A percentile compares a stretch with the other conserved stretches of the same genome.
Evolutionary conservation across 2,329 filamentous ascomycete genomes (phyloP).

Genomic region (Phialophora chinensis): DNA sequence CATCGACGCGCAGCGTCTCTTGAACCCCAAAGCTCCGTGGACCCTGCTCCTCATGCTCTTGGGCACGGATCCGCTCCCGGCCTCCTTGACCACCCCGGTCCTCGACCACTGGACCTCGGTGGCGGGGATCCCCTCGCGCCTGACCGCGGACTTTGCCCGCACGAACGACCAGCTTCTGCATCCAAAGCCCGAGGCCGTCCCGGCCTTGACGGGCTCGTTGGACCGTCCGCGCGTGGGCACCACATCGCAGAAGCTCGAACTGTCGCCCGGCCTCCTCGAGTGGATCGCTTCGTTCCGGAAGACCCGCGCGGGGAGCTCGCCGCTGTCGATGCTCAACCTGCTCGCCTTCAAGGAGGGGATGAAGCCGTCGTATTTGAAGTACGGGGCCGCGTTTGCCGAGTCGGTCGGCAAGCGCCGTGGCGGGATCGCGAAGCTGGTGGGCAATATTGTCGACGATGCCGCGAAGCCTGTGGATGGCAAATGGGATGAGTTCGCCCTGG

Average conservation of each 20-base stretch:
- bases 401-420: slow-evolving; percentile 60
- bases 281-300: slow-evolving; percentile 54
- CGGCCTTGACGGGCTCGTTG: slow-evolving; percentile 47
- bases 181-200: slow-evolving; percentile 35
- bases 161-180: slow-evolving; percentile 33
- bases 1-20: slow-evolving; percentile 43
- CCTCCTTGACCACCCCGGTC: slow-evolving; percentile 26
- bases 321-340: slow-evolving; percentile 69
- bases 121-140: slow-evolving; percentile 47
- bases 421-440: slow-evolving; percentile 67
- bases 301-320: slow-evolving; percentile 45
- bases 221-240: slow-evolving; percentile 43
- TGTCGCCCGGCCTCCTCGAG: slow-evolving; percentile 56
- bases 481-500: slow-evolving; percentile 70
- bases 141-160: slow-evolving; percentile 40
- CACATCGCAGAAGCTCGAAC: slow-evolving; percentile 59
- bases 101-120: slow-evolving; percentile 43
- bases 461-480: slow-evolving; percentile 41
- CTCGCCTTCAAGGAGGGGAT: slow-evolving; percentile 61
- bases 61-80: slow-evolving; percentile 39
- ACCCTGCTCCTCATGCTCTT: slow-evolving; percentile 47
- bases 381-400: slow-evolving; percentile 56
- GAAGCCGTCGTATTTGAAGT: slow-evolving; percentile 60
- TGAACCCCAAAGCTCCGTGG: slow-evolving; percentile 42
- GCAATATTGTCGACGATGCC: slow-evolving; percentile 52